Evolutionary conservation across 192 early-diverging fungal species (phyloP), one percentile per base, ranked within the genome.

Genomic region (Geranomyces michiganensis): DNA sequence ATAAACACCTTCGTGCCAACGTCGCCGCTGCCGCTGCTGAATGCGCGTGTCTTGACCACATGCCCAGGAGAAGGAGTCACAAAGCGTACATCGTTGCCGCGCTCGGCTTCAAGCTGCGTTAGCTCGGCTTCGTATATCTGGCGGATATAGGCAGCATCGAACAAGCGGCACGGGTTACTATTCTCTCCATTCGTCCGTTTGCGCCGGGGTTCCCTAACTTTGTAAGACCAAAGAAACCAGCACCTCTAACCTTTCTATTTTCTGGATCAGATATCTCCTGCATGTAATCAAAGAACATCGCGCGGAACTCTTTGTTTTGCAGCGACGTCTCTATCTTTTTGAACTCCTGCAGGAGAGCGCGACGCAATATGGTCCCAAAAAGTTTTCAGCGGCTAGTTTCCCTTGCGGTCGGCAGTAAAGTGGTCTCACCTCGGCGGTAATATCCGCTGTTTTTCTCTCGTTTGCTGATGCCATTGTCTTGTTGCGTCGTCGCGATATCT

Each of bases 231-330:
- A 60, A 7, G 26, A 29, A 32, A 29, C 7, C 24, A 9, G 3
- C 41, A 1, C 41, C 1, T 24, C 21, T 7, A 5, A 84, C 82
- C 67, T 82, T 69, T 47, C 72, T 48, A 69, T 87, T 87, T 56
- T 80, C 63, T 14, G 86, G 86, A 72, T 87, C 84, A 21, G 82
- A 80, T 21, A 87, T 87, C 65, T 87, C 86, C 22, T 87, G 31
- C 67, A 87, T 70, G 55, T 87, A 87, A 22, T 87, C 82, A 45
- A 78, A 63, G 44, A 87, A 84, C 32, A 87, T 68, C 14, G 82
- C 75, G 22, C 78, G 71, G 62, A 87, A 87, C 68, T 87, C 78
- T 56, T 80, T 70, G 58, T 87, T 77, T 47, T 86, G 80, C 58
- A 87, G 64, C 13, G 84, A 81, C 58, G 82, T 68, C 68, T 84